These are phyloP conservation scores for Fusarium odoratissimum DNA, from an alignment of 2,329 filamentous ascomycete genomes.

Conservation along the genomic window DNA sequence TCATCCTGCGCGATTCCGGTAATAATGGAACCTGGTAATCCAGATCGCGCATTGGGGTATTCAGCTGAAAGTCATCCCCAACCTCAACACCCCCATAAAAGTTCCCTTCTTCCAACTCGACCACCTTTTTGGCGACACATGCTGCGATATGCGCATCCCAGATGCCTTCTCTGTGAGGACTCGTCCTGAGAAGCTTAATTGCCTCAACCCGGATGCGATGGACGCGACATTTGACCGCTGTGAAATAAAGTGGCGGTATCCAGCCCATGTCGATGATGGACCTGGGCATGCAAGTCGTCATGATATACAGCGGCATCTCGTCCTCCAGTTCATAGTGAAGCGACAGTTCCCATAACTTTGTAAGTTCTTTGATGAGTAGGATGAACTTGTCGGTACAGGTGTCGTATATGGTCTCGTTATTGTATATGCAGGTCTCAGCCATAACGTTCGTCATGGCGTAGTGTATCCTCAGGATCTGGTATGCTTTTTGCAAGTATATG, in stretches of 20 bases:
- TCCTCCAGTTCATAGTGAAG: constrained; percentile 9
- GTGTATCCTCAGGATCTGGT: constrained; percentile 51
- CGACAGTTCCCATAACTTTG: constrained; percentile 19
- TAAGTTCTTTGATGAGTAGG: constrained; percentile 46
- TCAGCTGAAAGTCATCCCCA: constrained; percentile 24
- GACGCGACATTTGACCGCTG: constrained; percentile 60
- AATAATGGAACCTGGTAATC: constrained; percentile 28
- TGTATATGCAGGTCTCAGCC: constrained; percentile 49
- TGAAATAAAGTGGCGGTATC: constrained; percentile 58
- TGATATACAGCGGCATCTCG: constrained; percentile 11
- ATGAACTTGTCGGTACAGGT: constrained; percentile 48
- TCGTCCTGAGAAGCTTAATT: constrained; percentile 46
- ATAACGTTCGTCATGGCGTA: constrained; percentile 59
- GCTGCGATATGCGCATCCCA: constrained; percentile 53
- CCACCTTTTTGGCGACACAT: constrained; percentile 50
- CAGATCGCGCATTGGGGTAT: neutral
- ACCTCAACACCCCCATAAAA: constrained; percentile 31
- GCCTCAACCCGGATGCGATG: constrained; percentile 55
- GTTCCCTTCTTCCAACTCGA: constrained; percentile 53
- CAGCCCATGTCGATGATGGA: constrained; percentile 57
- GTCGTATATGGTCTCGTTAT: constrained; percentile 54
- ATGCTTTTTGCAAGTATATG: constrained; percentile 35
- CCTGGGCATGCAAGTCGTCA: constrained; percentile 45
- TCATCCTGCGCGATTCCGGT: constrained; percentile 26
- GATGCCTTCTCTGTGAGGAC: constrained; percentile 53